These are phyloP conservation scores for Rhizophagus clarus DNA, from an alignment of 192 early-diverging fungal genomes.

Conservation along the genomic window DNA sequence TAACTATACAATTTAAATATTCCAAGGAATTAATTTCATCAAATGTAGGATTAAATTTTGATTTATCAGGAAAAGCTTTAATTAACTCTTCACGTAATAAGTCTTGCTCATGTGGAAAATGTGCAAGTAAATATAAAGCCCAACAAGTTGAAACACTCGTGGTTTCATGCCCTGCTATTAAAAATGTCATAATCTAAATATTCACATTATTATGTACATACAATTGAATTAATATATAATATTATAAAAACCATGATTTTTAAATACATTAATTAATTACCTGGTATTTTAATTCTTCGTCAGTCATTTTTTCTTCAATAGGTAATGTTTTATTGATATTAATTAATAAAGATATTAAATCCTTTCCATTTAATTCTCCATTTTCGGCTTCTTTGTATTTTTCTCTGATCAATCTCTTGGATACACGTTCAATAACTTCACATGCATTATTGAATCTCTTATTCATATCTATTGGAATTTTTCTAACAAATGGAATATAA, in stretches of 20 bases:
- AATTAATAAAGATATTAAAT: constrained; percentile 50
- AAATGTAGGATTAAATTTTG: constrained; percentile 39
- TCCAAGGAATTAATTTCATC: constrained; percentile 51
- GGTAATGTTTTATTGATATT: constrained; percentile 45
- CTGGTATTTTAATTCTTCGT: constrained; percentile 49
- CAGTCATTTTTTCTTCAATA: constrained; percentile 42
- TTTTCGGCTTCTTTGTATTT: constrained; percentile 32
- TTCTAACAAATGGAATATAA: constrained; percentile 30
- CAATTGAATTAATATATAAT: too few relatives aligned
- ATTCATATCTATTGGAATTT: constrained; percentile 31
- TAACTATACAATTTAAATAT: constrained; percentile 54
- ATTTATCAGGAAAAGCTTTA: constrained; percentile 44
- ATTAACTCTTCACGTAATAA: constrained; percentile 51
- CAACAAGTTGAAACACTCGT: constrained; percentile 51
- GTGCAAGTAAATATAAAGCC: constrained; percentile 55
- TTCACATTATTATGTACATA: too few relatives aligned
- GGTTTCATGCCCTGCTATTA: constrained; percentile 59
- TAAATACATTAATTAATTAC: not conserved
- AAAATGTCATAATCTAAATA: constrained; percentile 3
- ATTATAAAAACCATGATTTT: too few relatives aligned
- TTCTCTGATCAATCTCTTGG: constrained; percentile 39
- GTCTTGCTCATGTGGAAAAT: constrained; percentile 45
- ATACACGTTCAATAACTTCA: constrained; percentile 36
- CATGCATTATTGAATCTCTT: constrained; percentile 20
- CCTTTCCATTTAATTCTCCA: constrained; percentile 32